Evolutionary conservation across 139 green algal species (phyloP).

Genomic region (Volvox africanus): DNA sequence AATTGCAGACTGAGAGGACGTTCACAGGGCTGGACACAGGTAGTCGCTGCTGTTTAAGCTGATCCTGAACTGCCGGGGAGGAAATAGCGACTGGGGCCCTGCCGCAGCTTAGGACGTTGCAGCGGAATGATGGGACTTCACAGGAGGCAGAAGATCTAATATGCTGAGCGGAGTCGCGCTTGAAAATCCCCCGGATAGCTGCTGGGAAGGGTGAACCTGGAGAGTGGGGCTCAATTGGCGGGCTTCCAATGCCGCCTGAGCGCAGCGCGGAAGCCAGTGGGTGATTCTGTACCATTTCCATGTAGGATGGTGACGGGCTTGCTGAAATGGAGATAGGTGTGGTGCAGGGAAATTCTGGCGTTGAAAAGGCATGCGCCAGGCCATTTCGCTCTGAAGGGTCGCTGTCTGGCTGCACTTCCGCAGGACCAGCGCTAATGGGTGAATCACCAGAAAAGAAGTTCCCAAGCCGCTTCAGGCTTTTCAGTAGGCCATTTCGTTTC

Average conservation of each 20-base stretch:
- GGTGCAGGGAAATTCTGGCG: neutral
- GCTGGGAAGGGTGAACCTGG: slow-evolving; percentile 11
- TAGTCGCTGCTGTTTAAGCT: neutral
- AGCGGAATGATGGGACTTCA: neutral
- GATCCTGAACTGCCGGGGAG: neutral
- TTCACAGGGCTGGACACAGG: neutral
- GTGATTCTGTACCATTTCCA: neutral
- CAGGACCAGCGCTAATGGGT: neutral
- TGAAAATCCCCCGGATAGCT: neutral
- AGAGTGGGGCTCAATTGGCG: slow-evolving; percentile 9
- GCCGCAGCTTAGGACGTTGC: neutral
- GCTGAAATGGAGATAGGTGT: neutral
- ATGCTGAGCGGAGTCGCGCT: neutral
- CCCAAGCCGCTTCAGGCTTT: neutral
- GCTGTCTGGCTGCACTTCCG: neutral
- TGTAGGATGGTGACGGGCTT: neutral
- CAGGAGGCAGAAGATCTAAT: neutral
- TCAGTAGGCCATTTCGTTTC: neutral
- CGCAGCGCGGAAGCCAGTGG: neutral
- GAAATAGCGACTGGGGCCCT: neutral
- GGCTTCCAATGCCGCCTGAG: neutral
- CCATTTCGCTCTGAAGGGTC: neutral
- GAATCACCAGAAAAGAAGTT: slow-evolving; percentile 16
- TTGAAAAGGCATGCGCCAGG: neutral
- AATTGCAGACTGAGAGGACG: neutral